Base-by-base conservation (phyloP, 192 early-diverging fungal genomes). In the Linderina pennispora region DNA sequence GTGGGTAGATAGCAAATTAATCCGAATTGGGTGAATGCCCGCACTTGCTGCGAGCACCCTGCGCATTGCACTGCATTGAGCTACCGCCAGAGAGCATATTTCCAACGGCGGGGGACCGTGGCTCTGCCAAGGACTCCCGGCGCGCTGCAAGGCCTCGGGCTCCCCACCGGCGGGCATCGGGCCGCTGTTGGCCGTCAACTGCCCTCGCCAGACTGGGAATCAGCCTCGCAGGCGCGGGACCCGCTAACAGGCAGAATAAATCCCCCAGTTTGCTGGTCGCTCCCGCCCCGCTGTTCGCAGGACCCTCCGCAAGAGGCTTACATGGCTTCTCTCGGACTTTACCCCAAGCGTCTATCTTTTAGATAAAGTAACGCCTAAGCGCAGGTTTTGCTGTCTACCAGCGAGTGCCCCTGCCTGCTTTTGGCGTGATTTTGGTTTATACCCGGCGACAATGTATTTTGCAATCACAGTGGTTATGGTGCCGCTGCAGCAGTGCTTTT, bases 11-110 rank as follows among this genome's bases (percentile, higher is more conserved):
- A 61, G 58, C 58, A 60, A 50, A 49, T 45, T 64, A 64, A 64
- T 64, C 61, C 61, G 61, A 53, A 64, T 56, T 55, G 61, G 49
- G 61, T 64, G 40, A 56, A 47, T 56, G 45, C 44, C 61, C 17
- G 48, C 50, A 28, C 44, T 34, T 3, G 31, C 36, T 24, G 17
- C 60, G 23, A 34, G 48, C 40, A 56, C 53, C 61, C 61, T 64
- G 61, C 61, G 61, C 61, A 64, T 56, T 52, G 61, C 61, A 64
- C 61, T 64, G 53, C 61, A 64, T 64, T 44, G 44, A 64, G 56
- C 20, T 24, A 36, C 43, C 61, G 53, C 52, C 61, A 64, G 61
- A 48, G 61, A 64, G 61, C 50, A 38, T 20, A 17, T 20, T 56
- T 56, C 53, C 53, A 64, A 31, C 28, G 11, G 28, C 28, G 28